A percentile compares a stretch with the other conserved stretches of the same genome.
phyloP scores from a whole-genome alignment of 805 yeast genomes.

The Yarrowia porcina region DNA sequence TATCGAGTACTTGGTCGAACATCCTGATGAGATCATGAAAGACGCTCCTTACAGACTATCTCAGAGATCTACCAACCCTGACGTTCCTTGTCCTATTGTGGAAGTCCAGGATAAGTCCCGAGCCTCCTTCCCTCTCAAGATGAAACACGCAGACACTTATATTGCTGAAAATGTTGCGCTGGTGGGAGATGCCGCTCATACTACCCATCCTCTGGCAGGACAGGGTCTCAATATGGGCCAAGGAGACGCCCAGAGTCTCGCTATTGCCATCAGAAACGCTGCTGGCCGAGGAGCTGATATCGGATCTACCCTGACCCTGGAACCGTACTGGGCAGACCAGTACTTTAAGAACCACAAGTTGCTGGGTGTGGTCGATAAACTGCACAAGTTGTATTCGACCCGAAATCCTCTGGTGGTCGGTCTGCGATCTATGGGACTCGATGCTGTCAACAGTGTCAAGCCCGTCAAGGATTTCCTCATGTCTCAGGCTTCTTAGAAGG shows the following conservation, averaged over 20 bases:
- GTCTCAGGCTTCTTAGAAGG: conserved; percentile 44
- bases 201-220: conserved; percentile 96
- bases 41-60: conserved; percentile 53
- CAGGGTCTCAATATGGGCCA: conserved; percentile 99
- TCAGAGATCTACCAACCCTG: conserved; percentile 60
- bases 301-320: conserved; percentile 75
- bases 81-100: conserved; percentile 65
- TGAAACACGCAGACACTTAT: conserved; percentile 89
- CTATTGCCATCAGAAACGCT: conserved; percentile 66
- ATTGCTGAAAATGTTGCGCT: conserved; percentile 80
- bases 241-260: conserved; percentile 75
- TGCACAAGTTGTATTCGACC: conserved; percentile 81
- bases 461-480: conserved; percentile 70
- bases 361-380: conserved; percentile 85
- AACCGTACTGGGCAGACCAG: conserved; percentile 81
- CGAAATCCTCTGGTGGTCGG: conserved; percentile 71
- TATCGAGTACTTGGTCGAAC: conserved; percentile 60
- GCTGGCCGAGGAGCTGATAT: conserved; percentile 78
- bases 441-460: conserved; percentile 58
- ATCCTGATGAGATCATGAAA: conserved; percentile 46
- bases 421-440: conserved; percentile 72
- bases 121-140: conserved; percentile 82
- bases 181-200: conserved; percentile 98
- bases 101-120: conserved; percentile 61
- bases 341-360: conserved; percentile 76